Base-by-base conservation (phyloP, 257 asterid genomes). In the Ballota nigra region DNA sequence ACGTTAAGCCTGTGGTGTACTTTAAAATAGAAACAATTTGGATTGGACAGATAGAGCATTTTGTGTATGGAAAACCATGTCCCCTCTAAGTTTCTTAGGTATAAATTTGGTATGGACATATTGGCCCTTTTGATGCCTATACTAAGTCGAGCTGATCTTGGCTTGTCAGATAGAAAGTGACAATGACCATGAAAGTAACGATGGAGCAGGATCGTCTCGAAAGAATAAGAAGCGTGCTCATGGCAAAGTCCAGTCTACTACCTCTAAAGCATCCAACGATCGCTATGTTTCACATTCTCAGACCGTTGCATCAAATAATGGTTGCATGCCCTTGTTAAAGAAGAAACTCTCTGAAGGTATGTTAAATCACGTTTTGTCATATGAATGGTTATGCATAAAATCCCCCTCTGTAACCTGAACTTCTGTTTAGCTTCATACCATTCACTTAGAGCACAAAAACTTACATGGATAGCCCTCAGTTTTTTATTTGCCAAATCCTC, bases 121-220 rank as follows among this genome's bases (percentile, higher is more conserved):
- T 29, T 71, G 36, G 47, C 73, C 68, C 55, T 57, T 68, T n/a
- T 64, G 66, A 66, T 86, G 89, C 77, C 64, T 34, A 74, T 62
- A n/a, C 64, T 77, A 74, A 63, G 75, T 36, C 72, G 22, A 77
- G 51, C 77, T 66, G 78, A 24, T 60, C 64, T 70, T 81, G 74
- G 75, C 55, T 63, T 82, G 66, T 77, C 87, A 95, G 98, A 96
- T 70, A 69, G 93, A 84, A 81, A 89, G 96, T 74, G 97, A 89
- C 78, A 84, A 96, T 79, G 98, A 88, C 56, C 94, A 83, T 79
- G 97, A 95, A 80, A 89, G 91, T 83, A 83, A 83, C 55, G 98
- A 88, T 59, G 94, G 84, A 63, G 90, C 82, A n/a, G 96, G 96
- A 74, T 72, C 91, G 71, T 86, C 98, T 73, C 76, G 81, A 80